phyloP scores from a whole-genome alignment of 2,329 filamentous ascomycete genomes.

The Didymella keratinophila region DNA sequence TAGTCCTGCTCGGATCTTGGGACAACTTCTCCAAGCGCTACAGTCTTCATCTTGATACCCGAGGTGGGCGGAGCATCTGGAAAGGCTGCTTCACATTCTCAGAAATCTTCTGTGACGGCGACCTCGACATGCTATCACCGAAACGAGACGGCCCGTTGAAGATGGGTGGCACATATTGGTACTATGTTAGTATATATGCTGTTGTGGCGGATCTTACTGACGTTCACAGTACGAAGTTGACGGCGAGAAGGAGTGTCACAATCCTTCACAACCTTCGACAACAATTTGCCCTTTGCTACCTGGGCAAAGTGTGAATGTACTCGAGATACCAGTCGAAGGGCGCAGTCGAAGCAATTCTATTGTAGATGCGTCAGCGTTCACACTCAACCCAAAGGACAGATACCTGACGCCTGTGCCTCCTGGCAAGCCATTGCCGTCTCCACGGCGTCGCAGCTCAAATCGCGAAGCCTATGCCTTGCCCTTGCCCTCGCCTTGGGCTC shows the following conservation, averaged over 20 bases:
- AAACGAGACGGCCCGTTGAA: conserved; percentile 80
- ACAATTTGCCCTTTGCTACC: conserved; percentile 85
- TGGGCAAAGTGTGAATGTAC: conserved; percentile 84
- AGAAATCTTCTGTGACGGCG: conserved; percentile 83
- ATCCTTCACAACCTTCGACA: conserved; percentile 75
- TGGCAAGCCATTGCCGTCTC: conserved; percentile 32
- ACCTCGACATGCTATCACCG: conserved; percentile 58
- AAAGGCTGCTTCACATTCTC: conserved; percentile 86
- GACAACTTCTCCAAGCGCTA: conserved; percentile 87
- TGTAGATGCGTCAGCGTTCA: conserved; percentile 71
- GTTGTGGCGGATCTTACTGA: conserved; percentile 18
- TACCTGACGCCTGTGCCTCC: conserved; percentile 72
- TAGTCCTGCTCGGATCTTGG: conserved; percentile 90
- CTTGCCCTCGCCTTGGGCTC: conserved; percentile 32
- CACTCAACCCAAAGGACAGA: conserved; percentile 80
- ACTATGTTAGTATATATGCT: conserved; percentile 73
- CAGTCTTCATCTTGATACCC: conserved; percentile 79
- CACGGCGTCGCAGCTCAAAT: conserved; percentile 28
- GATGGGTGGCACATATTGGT: conserved; percentile 95
- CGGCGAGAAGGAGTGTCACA: conserved; percentile 79
- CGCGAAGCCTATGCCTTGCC: conserved; percentile 29
- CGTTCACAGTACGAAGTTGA: conserved; percentile 78
- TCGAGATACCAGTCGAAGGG: conserved; percentile 77
- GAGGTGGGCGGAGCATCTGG: conserved; percentile 80
- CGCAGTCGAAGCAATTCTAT: conserved; percentile 68